Conservation (phyloP, 768 basidiomycete genomes). For the Lentinula sp. region DNA sequence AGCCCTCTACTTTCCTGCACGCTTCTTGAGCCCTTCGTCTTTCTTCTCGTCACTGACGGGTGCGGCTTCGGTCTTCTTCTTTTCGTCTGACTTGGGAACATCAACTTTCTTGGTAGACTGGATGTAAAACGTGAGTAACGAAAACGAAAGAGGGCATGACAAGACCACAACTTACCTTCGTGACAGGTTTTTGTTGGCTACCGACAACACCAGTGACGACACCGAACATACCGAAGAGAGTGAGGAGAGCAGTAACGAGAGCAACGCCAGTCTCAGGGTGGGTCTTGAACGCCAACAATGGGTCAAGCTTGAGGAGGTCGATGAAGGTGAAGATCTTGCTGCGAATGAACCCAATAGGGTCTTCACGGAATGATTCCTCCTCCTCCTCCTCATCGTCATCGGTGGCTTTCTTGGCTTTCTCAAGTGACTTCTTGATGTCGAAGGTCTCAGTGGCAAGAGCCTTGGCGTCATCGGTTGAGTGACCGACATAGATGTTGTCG, state of each 20-base stretch:
- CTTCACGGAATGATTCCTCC: conserved; percentile 53
- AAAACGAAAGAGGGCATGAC: background rate
- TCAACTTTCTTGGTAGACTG: conserved; percentile 79
- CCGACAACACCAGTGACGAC: conserved; percentile 76
- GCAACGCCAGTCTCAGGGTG: conserved; percentile 85
- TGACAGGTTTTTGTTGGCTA: conserved; percentile 58
- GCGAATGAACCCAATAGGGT: conserved; percentile 79
- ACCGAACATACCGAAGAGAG: conserved; percentile 81
- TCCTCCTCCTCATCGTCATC: conserved; percentile 43
- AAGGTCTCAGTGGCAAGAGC: conserved; percentile 84
- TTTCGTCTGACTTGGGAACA: conserved; percentile 55
- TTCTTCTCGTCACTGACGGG: conserved; percentile 61
- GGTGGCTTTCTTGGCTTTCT: conserved; percentile 57
- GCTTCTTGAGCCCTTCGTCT: conserved; percentile 67
- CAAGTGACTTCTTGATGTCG: conserved; percentile 81
- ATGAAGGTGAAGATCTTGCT: conserved; percentile 75
- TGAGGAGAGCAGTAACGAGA: conserved; percentile 67
- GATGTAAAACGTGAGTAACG: conserved; percentile 2
- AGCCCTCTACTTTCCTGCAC: conserved; percentile 29
- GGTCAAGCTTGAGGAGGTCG: conserved; percentile 69
- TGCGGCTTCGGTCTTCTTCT: conserved; percentile 50
- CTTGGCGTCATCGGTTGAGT: conserved; percentile 83
- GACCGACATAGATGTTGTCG: conserved; percentile 91
- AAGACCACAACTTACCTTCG: conserved; percentile 44
- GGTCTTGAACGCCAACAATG: conserved; percentile 75